phyloP scores from a whole-genome alignment of 306 rosid genomes.

The Ceratonia siliqua region DNA sequence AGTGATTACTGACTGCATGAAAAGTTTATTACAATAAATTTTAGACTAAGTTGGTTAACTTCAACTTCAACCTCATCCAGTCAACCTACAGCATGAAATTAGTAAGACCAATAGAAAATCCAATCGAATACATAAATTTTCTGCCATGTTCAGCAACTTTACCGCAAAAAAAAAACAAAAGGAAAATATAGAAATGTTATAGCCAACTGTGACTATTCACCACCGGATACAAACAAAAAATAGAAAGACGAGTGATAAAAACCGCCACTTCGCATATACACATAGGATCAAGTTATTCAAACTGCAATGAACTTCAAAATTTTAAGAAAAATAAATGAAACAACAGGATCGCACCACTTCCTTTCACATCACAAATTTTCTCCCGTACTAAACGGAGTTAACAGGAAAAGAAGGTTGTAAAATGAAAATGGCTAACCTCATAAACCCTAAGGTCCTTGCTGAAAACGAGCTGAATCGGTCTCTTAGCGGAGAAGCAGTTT shows the following conservation, averaged over 20 bases:
- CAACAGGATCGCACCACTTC: neutral
- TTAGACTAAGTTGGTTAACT: neutral
- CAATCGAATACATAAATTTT: neutral
- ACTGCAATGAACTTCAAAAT: neutral
- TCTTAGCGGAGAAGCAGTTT: conserved; percentile 19
- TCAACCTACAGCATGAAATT: conserved; percentile 8
- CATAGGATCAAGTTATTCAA: conserved; percentile 23
- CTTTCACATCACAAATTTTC: neutral
- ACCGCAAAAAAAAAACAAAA: neutral
- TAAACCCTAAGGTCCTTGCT: conserved; percentile 43
- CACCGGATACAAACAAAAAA: neutral
- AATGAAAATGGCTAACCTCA: conserved; percentile 38
- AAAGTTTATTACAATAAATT: neutral
- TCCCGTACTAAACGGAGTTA: neutral
- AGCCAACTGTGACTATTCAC: neutral
- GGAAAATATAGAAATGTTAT: neutral
- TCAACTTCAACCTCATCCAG: conserved; percentile 32
- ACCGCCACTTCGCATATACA: neutral
- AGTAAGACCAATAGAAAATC: conserved; percentile 14
- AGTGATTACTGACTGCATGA: neutral
- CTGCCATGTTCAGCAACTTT: neutral
- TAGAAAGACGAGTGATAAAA: neutral
- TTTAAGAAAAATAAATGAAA: neutral
- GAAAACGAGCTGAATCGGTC: conserved; percentile 38
- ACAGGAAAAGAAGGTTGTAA: neutral